Evolutionary conservation across 176 grass and related monocot species (phyloP).

Genomic region (Aechmea fasciata): DNA sequence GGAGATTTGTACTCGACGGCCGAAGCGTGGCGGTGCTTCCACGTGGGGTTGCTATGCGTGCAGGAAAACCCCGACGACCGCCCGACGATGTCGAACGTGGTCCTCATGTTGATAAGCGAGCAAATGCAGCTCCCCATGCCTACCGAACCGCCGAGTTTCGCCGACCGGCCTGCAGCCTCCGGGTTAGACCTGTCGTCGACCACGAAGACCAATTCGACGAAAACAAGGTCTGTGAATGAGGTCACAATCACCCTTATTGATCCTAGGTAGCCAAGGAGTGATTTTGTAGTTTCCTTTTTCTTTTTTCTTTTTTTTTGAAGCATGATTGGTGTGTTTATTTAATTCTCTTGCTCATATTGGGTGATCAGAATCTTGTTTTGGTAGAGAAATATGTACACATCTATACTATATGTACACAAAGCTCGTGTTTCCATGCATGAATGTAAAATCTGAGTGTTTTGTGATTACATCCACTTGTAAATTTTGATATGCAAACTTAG

Average conservation of each 20-base stretch:
- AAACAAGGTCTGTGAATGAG: slow-evolving; percentile 59
- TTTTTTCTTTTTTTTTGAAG: neutral
- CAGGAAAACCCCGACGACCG: slow-evolving; percentile 69
- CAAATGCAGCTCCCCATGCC: slow-evolving; percentile 36
- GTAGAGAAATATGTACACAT: too few species aligned
- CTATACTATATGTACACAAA: too few species aligned
- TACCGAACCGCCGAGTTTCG: slow-evolving; percentile 30
- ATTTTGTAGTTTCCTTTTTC: neutral
- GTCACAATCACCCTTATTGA: slow-evolving; percentile 60
- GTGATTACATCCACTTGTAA: too few species aligned
- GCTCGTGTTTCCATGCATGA: too few species aligned
- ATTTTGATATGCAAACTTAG: too few species aligned
- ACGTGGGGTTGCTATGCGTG: slow-evolving; percentile 70
- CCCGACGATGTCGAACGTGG: slow-evolving; percentile 62
- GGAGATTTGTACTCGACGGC: slow-evolving; percentile 19
- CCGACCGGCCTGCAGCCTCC: slow-evolving; percentile 5
- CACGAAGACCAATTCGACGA: slow-evolving; percentile 35
- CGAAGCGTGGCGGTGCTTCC: slow-evolving; percentile 59
- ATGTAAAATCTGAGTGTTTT: too few species aligned
- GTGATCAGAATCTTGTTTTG: too few species aligned
- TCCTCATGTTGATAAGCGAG: slow-evolving; percentile 73
- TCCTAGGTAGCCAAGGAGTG: slow-evolving; percentile 31
- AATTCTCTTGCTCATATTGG: too few species aligned
- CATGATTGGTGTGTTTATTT: neutral
- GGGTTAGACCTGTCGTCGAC: slow-evolving; percentile 34